These are phyloP conservation scores for Leucogyrophana mollusca DNA, from an alignment of 768 basidiomycete species.

Conservation along the genomic window DNA sequence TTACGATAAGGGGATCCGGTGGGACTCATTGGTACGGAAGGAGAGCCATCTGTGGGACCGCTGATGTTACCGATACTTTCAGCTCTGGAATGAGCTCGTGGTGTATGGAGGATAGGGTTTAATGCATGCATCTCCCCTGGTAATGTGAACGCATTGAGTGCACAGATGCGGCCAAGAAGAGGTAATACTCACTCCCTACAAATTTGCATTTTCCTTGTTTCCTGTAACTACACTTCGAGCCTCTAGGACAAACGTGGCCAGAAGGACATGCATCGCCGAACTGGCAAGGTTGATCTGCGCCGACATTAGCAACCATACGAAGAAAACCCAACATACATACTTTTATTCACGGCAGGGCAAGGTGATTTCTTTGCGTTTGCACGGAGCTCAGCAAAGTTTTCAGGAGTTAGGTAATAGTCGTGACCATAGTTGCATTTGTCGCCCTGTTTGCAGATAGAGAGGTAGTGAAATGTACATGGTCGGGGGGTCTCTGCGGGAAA, in stretches of 20 bases:
- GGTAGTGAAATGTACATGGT: constrained; percentile 38
- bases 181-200: constrained; percentile 23
- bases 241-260: constrained; percentile 37
- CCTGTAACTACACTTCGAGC: constrained; percentile 29
- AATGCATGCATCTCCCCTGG: constrained; percentile 3
- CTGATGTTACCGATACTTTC: constrained; percentile 3
- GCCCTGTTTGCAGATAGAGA: constrained; percentile 29
- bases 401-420: constrained; percentile 27
- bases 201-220: constrained; percentile 36
- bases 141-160: background rate
- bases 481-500: constrained; percentile 30
- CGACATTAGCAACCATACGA: background rate
- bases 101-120: background rate
- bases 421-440: constrained; percentile 33
- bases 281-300: constrained; percentile 19
- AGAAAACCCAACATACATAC: constrained; percentile 12
- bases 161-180: background rate
- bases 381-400: constrained; percentile 28
- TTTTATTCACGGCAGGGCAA: constrained; percentile 28
- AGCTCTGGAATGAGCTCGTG: constrained; percentile 3
- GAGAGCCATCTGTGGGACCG: constrained; percentile 1
- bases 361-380: constrained; percentile 33
- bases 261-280: constrained; percentile 31
- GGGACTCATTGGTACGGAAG: constrained; percentile 3
- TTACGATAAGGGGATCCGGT: background rate